Percentiles rank a stretch among this genome's conserved stretches.
Evolutionary conservation across 2,329 filamentous ascomycete genomes (phyloP).

Genomic region (Botrytis paeoniae): DNA sequence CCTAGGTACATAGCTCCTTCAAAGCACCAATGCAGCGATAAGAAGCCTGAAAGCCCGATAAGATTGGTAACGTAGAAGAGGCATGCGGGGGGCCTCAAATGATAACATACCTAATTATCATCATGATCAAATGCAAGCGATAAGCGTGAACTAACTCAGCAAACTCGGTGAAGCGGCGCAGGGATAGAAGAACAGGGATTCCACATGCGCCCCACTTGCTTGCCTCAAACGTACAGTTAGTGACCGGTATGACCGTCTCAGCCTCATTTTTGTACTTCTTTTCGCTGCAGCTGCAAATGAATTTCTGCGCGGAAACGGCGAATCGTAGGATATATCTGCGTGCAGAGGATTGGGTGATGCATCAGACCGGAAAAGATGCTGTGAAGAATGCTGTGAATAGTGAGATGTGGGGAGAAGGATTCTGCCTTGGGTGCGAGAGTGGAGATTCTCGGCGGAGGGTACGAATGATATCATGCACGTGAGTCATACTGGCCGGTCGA

Average conservation of each 20-base stretch:
- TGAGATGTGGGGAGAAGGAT: background rate
- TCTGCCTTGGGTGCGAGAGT: background rate
- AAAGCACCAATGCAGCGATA: background rate
- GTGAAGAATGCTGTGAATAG: background rate
- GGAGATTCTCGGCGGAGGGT: background rate
- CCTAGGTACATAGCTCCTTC: background rate
- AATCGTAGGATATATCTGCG: background rate
- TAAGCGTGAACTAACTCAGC: background rate
- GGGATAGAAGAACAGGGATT: background rate
- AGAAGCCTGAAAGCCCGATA: background rate
- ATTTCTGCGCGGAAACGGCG: background rate
- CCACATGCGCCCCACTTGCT: background rate
- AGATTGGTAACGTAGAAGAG: background rate
- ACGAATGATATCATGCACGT: background rate
- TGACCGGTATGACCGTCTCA: background rate
- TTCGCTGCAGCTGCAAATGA: background rate
- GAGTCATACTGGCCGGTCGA: background rate
- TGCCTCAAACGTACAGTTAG: background rate
- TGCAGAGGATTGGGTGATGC: background rate
- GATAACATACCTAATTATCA: background rate
- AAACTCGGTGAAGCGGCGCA: background rate
- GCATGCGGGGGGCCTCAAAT: background rate
- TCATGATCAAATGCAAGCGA: background rate
- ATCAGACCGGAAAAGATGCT: background rate
- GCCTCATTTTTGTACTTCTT: background rate